Evolutionary conservation across 164 flowering plant species (phyloP).

Genomic region (Platanus orientalis): DNA sequence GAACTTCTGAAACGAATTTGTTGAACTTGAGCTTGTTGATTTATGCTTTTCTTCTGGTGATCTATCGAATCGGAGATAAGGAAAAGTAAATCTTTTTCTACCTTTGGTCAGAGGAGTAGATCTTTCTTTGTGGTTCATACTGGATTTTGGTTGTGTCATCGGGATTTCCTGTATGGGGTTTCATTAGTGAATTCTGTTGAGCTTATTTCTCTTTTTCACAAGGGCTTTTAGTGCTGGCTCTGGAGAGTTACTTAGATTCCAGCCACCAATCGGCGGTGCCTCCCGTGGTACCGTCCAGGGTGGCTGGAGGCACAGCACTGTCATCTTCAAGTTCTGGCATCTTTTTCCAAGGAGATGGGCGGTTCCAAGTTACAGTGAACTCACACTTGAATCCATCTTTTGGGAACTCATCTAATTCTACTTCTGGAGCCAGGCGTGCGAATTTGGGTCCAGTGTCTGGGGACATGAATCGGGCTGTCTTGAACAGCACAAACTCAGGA

Average conservation of each 20-base stretch:
- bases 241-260: conserved; percentile 63
- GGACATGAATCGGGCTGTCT: conserved; percentile 56
- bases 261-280: conserved; percentile 58
- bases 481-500: conserved; percentile 77
- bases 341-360: conserved; percentile 81
- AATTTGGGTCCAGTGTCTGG: conserved; percentile 56
- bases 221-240: conserved; percentile 35
- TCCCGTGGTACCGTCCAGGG: conserved; percentile 69
- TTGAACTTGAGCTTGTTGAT: not conserved
- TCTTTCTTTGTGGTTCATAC: not conserved
- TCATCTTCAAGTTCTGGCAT: conserved; percentile 83
- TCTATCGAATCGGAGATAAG: not conserved
- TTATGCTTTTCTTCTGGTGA: conserved; percentile 4
- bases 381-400: conserved; percentile 71
- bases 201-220: not conserved
- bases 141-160: not conserved
- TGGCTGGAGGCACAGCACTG: conserved; percentile 70
- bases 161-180: not conserved
- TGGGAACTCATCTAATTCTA: conserved; percentile 63
- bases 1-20: not conserved
- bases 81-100: not conserved
- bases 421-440: conserved; percentile 51
- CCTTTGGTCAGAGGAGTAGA: not conserved
- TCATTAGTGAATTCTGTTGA: not conserved
- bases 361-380: conserved; percentile 41